phyloP scores from a whole-genome alignment of 2,329 filamentous ascomycete genomes.

The Thermothelomyces thermophilus region DNA sequence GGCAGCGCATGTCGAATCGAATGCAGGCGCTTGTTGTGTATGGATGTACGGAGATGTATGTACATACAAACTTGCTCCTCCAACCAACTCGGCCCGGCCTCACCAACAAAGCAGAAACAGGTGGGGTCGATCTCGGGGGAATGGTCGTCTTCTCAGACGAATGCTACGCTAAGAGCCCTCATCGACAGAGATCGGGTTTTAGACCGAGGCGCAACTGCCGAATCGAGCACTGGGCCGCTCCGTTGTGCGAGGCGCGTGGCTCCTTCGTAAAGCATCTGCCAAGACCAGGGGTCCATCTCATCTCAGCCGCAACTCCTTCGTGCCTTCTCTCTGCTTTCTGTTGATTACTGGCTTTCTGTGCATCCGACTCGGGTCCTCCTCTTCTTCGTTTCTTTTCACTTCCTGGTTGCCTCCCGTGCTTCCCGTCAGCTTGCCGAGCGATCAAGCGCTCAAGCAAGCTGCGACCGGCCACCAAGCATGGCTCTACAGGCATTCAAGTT shows the following conservation, averaged over 20 bases:
- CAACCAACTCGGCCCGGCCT: no score
- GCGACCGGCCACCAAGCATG: conserved; percentile 6
- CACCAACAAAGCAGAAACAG: background rate
- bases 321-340: no score
- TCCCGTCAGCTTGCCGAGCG: background rate
- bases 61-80: no score
- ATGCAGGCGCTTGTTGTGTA: no score
- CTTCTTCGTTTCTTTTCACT: background rate
- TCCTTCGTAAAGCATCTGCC: background rate
- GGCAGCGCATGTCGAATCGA: no score
- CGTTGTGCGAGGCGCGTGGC: background rate
- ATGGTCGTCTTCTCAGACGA: background rate
- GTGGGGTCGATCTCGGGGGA: background rate
- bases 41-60: no score
- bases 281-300: background rate
- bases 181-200: background rate
- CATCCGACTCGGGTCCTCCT: no score
- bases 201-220: background rate
- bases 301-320: background rate
- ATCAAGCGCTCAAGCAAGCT: conserved; percentile 3
- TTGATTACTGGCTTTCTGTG: no score
- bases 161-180: background rate
- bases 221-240: background rate
- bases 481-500: conserved; percentile 30
- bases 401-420: no score